Conservation (phyloP, 495 filamentous ascomycete species). For the Neurospora africana region DNA sequence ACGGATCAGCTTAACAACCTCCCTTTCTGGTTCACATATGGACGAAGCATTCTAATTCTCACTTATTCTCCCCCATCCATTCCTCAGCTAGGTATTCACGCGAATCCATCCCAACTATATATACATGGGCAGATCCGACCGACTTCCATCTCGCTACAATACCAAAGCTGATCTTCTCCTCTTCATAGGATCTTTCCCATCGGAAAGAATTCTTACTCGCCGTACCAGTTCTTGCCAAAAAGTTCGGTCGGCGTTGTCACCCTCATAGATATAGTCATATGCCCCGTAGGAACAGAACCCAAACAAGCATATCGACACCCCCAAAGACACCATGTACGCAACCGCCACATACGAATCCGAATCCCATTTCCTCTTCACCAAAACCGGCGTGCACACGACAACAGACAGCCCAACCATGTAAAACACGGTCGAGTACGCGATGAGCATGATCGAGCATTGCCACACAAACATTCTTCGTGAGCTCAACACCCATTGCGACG, state of each 20-base stretch:
- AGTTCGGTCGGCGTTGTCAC: neutral
- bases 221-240: neutral
- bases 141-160: too few relatives aligned
- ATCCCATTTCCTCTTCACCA: neutral
- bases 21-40: too few relatives aligned
- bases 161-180: neutral
- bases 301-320: neutral
- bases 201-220: neutral
- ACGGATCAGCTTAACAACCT: too few relatives aligned
- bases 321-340: neutral
- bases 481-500: neutral
- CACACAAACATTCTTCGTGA: neutral
- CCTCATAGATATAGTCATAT: neutral
- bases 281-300: neutral
- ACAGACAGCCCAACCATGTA: constrained; percentile 1
- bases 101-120: too few relatives aligned
- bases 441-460: constrained; percentile 7
- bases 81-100: too few relatives aligned
- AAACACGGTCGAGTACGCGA: constrained; percentile 1
- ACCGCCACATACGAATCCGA: neutral
- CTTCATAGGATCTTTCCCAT: neutral
- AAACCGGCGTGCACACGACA: constrained; percentile 4
- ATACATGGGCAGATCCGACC: too few relatives aligned
- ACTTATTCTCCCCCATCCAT: too few relatives aligned
- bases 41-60: too few relatives aligned